phyloP scores from a whole-genome alignment of 805 yeast species.

The Candida schatavii region DNA sequence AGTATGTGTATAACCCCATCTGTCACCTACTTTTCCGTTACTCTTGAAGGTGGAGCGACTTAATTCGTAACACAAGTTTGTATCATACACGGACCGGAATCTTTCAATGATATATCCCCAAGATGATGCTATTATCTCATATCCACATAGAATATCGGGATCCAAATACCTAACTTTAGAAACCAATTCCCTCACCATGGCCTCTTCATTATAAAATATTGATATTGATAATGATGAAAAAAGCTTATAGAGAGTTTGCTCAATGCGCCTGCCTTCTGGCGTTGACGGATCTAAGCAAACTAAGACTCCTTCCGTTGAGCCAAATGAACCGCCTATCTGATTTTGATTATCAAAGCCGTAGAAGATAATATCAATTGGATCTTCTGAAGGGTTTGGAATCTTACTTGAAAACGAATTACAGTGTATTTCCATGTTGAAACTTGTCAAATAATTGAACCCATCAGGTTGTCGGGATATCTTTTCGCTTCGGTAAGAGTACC shows the following conservation, averaged over 20 bases:
- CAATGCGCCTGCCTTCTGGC: neutral
- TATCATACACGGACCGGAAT: constrained; percentile 39
- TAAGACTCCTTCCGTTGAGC: neutral
- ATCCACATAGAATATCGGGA: constrained; percentile 88
- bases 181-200: constrained; percentile 54
- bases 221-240: neutral
- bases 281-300: constrained; percentile 2
- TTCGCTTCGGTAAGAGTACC: constrained; percentile 34
- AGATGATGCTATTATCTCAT: constrained; percentile 71
- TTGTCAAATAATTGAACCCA: constrained; percentile 48
- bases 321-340: constrained; percentile 10
- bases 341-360: constrained; percentile 55
- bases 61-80: constrained; percentile 55
- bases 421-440: constrained; percentile 69
- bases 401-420: constrained; percentile 49
- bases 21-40: constrained; percentile 55
- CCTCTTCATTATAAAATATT: constrained; percentile 50
- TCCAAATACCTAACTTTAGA: constrained; percentile 61
- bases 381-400: constrained; percentile 63
- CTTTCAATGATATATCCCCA: constrained; percentile 91
- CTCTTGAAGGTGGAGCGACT: constrained; percentile 55
- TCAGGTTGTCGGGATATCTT: constrained; percentile 35
- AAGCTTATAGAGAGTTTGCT: neutral
- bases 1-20: constrained; percentile 82
- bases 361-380: constrained; percentile 57